Percentiles rank a stretch among this genome's conserved stretches.
These are phyloP conservation scores for Phycomyces nitens DNA, from an alignment of 192 early-diverging fungal species.

Conservation along the genomic window DNA sequence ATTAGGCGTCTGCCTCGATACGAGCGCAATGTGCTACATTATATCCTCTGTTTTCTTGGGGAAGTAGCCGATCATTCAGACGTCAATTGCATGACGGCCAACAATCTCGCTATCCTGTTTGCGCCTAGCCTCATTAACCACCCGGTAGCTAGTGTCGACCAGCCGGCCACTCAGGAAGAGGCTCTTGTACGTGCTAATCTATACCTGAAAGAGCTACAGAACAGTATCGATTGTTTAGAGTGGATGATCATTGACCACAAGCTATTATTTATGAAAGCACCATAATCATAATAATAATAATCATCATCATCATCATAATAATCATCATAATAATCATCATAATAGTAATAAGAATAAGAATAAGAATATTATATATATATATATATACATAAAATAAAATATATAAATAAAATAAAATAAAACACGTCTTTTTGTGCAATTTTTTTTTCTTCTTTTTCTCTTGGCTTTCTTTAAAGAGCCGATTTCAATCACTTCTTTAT, in stretches of 20 bases:
- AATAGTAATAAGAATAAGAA: too few relatives aligned
- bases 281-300: too few relatives aligned
- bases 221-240: neutral
- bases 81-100: constrained; percentile 79
- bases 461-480: too few relatives aligned
- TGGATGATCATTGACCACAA: neutral
- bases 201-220: neutral
- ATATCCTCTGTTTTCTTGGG: constrained; percentile 68
- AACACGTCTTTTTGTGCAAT: too few relatives aligned
- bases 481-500: too few relatives aligned
- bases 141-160: neutral
- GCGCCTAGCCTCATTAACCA: constrained; percentile 76
- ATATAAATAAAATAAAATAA: too few relatives aligned
- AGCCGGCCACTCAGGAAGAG: neutral
- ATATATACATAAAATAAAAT: too few relatives aligned
- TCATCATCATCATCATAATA: too few relatives aligned
- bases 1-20: constrained; percentile 46
- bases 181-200: neutral
- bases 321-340: too few relatives aligned
- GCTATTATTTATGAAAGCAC: too few relatives aligned
- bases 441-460: too few relatives aligned
- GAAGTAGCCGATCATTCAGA: constrained; percentile 63
- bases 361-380: too few relatives aligned
- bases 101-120: constrained; percentile 81
- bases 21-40: constrained; percentile 50